Percentiles rank a stretch among this genome's conserved stretches.
phyloP scores from a whole-genome alignment of 2,329 filamentous ascomycete species.

The Ascochyta pisi region DNA sequence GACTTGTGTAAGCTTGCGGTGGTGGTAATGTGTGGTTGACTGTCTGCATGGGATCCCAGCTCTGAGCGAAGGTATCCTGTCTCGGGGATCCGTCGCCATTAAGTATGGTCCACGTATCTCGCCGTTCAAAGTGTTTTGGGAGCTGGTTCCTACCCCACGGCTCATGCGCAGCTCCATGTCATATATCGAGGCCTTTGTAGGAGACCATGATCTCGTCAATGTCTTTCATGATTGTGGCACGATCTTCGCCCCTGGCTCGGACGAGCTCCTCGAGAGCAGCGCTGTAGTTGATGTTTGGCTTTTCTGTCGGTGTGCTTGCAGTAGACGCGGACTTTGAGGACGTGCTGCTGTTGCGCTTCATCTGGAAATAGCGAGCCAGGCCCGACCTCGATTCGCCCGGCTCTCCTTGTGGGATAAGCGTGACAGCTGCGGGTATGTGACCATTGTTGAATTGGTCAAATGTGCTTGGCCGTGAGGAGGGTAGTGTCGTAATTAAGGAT shows the following conservation, averaged over 20 bases:
- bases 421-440: conserved; percentile 32
- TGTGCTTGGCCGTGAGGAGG: conserved; percentile 24
- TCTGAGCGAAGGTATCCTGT: neutral
- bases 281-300: conserved; percentile 25
- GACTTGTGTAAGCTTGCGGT: neutral
- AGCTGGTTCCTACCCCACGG: conserved; percentile 7
- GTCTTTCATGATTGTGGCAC: conserved; percentile 36
- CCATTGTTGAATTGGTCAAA: conserved; percentile 9
- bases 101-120: conserved; percentile 32
- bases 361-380: conserved; percentile 34
- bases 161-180: neutral
- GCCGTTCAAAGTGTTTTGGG: conserved; percentile 7
- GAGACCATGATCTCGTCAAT: conserved; percentile 44
- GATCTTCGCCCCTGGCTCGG: conserved; percentile 29
- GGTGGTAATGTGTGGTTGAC: neutral
- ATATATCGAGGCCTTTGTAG: conserved; percentile 34
- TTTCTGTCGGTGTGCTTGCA: conserved; percentile 8
- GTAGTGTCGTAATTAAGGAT: conserved; percentile 20
- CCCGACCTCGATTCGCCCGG: conserved; percentile 24
- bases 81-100: conserved; percentile 12
- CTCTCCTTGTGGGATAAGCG: conserved; percentile 20
- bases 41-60: neutral
- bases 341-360: conserved; percentile 23
- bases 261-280: conserved; percentile 34
- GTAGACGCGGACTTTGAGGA: conserved; percentile 11